Base-by-base conservation (phyloP, 2,329 filamentous ascomycete species). In the Ustulina deusta region DNA sequence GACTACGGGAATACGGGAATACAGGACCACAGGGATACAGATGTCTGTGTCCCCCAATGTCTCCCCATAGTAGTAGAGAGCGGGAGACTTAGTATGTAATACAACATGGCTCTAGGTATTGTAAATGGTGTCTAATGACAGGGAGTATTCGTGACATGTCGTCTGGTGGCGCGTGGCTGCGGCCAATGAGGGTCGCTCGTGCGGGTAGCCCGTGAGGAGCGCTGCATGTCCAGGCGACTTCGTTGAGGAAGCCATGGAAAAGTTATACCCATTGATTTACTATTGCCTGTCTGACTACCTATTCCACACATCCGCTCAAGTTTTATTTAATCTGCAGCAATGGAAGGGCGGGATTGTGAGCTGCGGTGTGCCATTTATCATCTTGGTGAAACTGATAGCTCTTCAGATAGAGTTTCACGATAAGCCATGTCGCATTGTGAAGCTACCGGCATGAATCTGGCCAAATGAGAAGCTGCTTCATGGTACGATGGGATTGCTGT, bases 341-440 rank as follows among this genome's bases (percentile, higher is more conserved):
- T 15, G 20, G 49, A 44, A 42, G 25, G 25, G n/a, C 40, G 48
- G 61, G 40, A 49, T 32, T 52, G 22, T 55, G 20, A 51, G 32
- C 13, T 44, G 25, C 32, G 34, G 34, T 44, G 22, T 61, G 42
- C 42, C 7, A 15, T n/a, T 51, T 9, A 27, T 51, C 36, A 36
- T 40, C 15, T n/a, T 36, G 55, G 55, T 64, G 61, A 68, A 68
- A 64, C 65, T 27, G 49, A 34, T 36, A 56, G 55, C 34, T 55
- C 56, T 51, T 49, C 56, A 61, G 49, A 56, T 40, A 15, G 40
- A 27, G 65, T 68, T 68, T 68, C 65, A 64, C 32, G 34, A 36
- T 29, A 61, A 44, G 20, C 49, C 40, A 40, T 20, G 40, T 49
- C 34, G 25, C 48, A 61, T 40, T 22, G 34, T 32, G 27, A n/a